Percentiles rank a stretch among this genome's conserved stretches.
phyloP scores from a whole-genome alignment of 1,284 basidiomycete species.

The Singerocomus inundabilis region DNA sequence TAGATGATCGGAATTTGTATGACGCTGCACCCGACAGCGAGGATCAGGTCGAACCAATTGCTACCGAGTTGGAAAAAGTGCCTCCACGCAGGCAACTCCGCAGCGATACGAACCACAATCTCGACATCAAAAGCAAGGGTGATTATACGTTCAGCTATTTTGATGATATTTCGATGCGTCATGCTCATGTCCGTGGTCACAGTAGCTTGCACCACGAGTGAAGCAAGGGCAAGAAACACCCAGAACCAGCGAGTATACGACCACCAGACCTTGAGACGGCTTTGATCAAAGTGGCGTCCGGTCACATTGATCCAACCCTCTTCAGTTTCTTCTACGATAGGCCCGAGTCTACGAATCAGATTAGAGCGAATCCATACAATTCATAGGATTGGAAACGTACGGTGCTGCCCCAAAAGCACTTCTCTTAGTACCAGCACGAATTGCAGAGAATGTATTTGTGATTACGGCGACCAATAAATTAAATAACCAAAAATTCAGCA shows the following conservation, averaged over 20 bases:
- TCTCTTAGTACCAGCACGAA: conserved; percentile 84
- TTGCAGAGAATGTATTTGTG: conserved; percentile 91
- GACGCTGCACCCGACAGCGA: conserved; percentile 79
- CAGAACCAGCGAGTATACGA: conserved; percentile 71
- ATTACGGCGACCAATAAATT: conserved; percentile 97
- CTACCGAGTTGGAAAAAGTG: conserved; percentile 67
- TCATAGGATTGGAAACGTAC: conserved; percentile 37
- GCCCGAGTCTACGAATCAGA: conserved; percentile 39
- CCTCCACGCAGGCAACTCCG: conserved; percentile 81
- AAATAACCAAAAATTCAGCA: conserved; percentile 93
- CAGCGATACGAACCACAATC: conserved; percentile 76
- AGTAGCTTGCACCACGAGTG: conserved; percentile 78
- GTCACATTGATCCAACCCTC: conserved; percentile 58
- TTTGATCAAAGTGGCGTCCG: conserved; percentile 44
- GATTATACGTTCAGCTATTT: conserved; percentile 74
- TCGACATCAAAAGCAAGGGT: conserved; percentile 89
- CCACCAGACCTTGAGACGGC: conserved; percentile 54
- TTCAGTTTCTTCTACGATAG: conserved; percentile 51
- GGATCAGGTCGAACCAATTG: conserved; percentile 79
- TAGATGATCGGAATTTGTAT: conserved; percentile 86
- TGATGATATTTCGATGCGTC: conserved; percentile 49
- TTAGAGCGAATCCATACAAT: background rate
- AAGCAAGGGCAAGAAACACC: conserved; percentile 73
- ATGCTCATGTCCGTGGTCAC: conserved; percentile 57
- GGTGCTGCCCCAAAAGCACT: conserved; percentile 89